These are phyloP conservation scores for Naganishia liquefaciens DNA, from an alignment of 1,284 basidiomycete genomes.

Conservation along the genomic window DNA sequence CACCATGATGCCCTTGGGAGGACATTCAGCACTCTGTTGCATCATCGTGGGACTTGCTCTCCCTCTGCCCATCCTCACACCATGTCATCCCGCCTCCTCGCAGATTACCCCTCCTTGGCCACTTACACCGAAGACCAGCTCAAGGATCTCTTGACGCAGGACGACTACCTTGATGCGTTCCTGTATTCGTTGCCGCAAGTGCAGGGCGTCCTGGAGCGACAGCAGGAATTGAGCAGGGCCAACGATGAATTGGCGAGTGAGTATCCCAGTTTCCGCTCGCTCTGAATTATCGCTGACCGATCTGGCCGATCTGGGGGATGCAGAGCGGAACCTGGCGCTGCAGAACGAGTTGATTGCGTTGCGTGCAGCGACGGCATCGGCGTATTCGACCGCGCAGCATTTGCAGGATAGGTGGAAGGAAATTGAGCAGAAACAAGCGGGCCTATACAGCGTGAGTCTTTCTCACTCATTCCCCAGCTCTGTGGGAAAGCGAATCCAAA, in stretches of 20 bases:
- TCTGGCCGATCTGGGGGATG: neutral
- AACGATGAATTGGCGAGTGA: conserved; percentile 80
- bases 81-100: conserved; percentile 39
- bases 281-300: neutral
- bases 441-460: conserved; percentile 74
- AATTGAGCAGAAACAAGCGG: conserved; percentile 78
- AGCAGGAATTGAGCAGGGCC: conserved; percentile 72
- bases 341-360: conserved; percentile 72
- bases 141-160: conserved; percentile 80
- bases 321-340: conserved; percentile 72
- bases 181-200: conserved; percentile 76
- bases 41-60: neutral
- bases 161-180: conserved; percentile 79
- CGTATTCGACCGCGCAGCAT: conserved; percentile 77
- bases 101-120: conserved; percentile 50
- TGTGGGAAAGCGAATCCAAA: no score
- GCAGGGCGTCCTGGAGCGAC: conserved; percentile 69
- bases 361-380: conserved; percentile 74
- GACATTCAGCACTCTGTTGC: neutral
- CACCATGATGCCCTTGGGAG: neutral
- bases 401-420: conserved; percentile 79
- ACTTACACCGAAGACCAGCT: conserved; percentile 63
- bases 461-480: no score
- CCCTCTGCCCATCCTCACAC: neutral
- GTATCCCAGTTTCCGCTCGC: conserved; percentile 44